Evolutionary conservation across 129 eudicot genomes (phyloP), one percentile per base, ranked within the genome.

Genomic region (Heracleum sosnowskyi): DNA sequence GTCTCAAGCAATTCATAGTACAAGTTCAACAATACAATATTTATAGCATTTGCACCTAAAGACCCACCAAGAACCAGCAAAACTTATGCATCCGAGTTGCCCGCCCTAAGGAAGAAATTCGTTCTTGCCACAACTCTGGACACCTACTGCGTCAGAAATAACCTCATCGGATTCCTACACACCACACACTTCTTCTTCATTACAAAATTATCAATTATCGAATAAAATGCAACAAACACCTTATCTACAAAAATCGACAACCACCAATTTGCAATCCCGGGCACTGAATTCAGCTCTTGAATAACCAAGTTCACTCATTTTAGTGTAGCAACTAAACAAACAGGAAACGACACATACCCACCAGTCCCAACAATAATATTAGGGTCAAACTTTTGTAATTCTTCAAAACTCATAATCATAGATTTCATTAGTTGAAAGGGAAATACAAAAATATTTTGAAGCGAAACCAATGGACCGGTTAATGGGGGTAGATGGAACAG

Each of bases 51-150:
- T 33, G 90, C 87, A 60, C 88, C 90, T 37, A 81, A 77, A 39
- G 90, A 87, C 41, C 90, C 90, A 24, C 90, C 90, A 73, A 87
- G 88, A 55, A 87, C 82, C 82, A 87, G 77, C 70, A 87, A 36
- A 46, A 87, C 84, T 80, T 81, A 79, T 12, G 69, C 80, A 44
- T 84, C 82, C 29, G 63, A 33, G 18, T 79, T 71, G 49, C 63
- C 77, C 63, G 72, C 76, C 53, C 29, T 77, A 3, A 86, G 86
- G 28, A 87, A 87, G 60, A 79, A 84, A 74, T 84, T 81, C 15
- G 26, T 69, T 41, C 75, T 79, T 4, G 86, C 90, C 49, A 46
- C 84, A 1, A 68, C 82, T 69, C 82, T 87, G 5, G 88, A 76
- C 49, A 73, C 76, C 17, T 63, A n/a, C 40, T 41, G 57, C 73